Percentiles rank a stretch among this genome's conserved stretches.
phyloP scores from a whole-genome alignment of 1,284 basidiomycete genomes.

The Pseudozyma pruni region DNA sequence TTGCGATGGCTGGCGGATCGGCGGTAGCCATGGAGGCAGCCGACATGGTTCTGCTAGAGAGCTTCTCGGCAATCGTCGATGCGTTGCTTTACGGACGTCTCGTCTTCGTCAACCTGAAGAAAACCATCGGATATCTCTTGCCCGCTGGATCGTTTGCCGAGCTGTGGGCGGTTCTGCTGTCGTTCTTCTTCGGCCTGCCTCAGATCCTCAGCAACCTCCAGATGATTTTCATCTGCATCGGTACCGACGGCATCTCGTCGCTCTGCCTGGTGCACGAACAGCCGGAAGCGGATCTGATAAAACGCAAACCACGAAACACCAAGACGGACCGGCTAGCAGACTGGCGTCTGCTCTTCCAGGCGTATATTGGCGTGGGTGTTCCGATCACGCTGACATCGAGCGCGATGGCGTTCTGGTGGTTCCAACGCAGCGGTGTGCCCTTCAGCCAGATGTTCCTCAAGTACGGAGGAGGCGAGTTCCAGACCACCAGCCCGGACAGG shows the following conservation, averaged over 20 bases:
- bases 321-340: conserved; percentile 71
- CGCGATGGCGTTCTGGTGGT: conserved; percentile 70
- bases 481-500: conserved; percentile 58
- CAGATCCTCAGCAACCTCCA: conserved; percentile 72
- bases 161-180: conserved; percentile 75
- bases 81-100: conserved; percentile 71
- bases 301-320: conserved; percentile 71
- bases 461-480: conserved; percentile 71
- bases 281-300: conserved; percentile 73
- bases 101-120: conserved; percentile 78
- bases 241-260: conserved; percentile 70
- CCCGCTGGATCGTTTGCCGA: conserved; percentile 74
- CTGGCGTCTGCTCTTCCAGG: conserved; percentile 74
- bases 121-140: conserved; percentile 64
- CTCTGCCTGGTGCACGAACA: conserved; percentile 73
- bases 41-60: conserved; percentile 54
- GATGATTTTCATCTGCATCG: conserved; percentile 68
- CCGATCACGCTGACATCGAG: conserved; percentile 71
- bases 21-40: conserved; percentile 66
- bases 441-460: conserved; percentile 70
- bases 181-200: conserved; percentile 71
- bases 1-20: conserved; percentile 71
- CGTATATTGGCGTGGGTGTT: conserved; percentile 75
- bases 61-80: conserved; percentile 50
- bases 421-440: conserved; percentile 62